These are phyloP conservation scores for Aspergillus affinis DNA, from an alignment of 495 filamentous ascomycete genomes.

Conservation along the genomic window DNA sequence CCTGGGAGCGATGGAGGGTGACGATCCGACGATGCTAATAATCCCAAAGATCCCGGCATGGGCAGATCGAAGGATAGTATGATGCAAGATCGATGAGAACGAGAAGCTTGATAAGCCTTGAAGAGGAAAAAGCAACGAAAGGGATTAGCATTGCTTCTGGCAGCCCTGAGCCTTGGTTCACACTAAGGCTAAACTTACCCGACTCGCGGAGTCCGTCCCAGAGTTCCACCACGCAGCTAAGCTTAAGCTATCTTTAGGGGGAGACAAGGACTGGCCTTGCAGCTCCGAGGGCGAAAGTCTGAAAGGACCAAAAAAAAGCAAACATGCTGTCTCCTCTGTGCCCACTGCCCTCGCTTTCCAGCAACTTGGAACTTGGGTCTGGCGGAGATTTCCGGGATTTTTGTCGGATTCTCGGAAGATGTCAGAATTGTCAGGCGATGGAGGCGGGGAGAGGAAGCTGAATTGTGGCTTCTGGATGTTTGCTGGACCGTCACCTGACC, in stretches of 20 bases:
- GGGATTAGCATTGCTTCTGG: constrained; percentile 1
- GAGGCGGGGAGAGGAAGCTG: neutral
- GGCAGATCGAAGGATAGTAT: constrained; percentile 4
- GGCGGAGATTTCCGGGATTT: neutral
- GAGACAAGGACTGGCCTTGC: constrained; percentile 15
- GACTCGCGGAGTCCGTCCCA: constrained; percentile 4
- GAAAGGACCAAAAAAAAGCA: constrained; percentile 22
- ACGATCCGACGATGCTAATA: neutral
- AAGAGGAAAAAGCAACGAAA: constrained; percentile 22
- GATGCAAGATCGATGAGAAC: constrained; percentile 14
- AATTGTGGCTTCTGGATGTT: neutral
- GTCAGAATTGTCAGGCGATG: too few relatives aligned
- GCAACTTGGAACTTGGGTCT: neutral
- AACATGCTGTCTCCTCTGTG: constrained; percentile 17
- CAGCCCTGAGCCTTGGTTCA: constrained; percentile 6
- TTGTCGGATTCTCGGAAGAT: neutral
- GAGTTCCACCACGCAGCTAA: constrained; percentile 23
- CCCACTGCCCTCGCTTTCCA: neutral
- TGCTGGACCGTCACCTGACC: neutral
- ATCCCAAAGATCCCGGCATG: neutral
- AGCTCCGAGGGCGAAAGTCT: neutral
- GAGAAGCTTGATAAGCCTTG: constrained; percentile 18
- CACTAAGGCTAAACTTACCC: constrained; percentile 20
- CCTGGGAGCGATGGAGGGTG: too few relatives aligned
- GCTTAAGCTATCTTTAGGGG: constrained; percentile 32